Conservation (phyloP, 371 early-diverging fungal genomes). For the Lichtheimia ornata region DNA sequence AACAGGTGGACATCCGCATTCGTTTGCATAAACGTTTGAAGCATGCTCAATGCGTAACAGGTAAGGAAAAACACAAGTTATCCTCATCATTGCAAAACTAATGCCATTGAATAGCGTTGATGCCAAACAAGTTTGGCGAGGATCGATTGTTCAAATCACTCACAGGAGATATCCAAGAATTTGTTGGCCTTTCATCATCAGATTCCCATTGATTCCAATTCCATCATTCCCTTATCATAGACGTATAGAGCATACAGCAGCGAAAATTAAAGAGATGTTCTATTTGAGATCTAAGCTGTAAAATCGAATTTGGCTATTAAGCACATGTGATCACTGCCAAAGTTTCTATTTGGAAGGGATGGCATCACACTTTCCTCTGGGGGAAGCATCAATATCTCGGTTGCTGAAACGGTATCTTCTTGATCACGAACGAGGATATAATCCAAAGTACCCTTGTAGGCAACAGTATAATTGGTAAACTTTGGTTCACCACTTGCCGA, state of each 20-base stretch:
- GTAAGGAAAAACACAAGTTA: slow-evolving; percentile 18
- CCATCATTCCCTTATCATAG: too few species aligned
- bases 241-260: too few species aligned
- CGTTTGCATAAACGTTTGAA: slow-evolving; percentile 42
- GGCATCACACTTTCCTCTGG: slow-evolving; percentile 40
- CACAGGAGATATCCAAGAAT: slow-evolving; percentile 44
- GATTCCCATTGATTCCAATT: too few species aligned
- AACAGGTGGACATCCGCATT: slow-evolving; percentile 47
- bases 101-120: slow-evolving; percentile 25
- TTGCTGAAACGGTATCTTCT: slow-evolving; percentile 14
- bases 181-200: slow-evolving; percentile 19
- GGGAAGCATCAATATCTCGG: slow-evolving; percentile 39
- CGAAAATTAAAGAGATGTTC: too few species aligned
- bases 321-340: slow-evolving; percentile 63
- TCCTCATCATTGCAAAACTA: too few species aligned
- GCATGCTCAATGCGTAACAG: slow-evolving; percentile 46
- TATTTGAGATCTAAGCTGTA: not conserved
- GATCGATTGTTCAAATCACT: slow-evolving; percentile 28
- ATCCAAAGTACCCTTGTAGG: slow-evolving; percentile 57
- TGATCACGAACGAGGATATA: slow-evolving; percentile 45
- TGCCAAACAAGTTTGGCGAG: slow-evolving; percentile 34
- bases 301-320: slow-evolving; percentile 35
- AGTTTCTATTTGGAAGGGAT: slow-evolving; percentile 55
- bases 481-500: slow-evolving; percentile 47
- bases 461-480: slow-evolving; percentile 53